Evolutionary conservation across 2,329 filamentous ascomycete genomes (phyloP).

Genomic region (Aspergillus sp.): DNA sequence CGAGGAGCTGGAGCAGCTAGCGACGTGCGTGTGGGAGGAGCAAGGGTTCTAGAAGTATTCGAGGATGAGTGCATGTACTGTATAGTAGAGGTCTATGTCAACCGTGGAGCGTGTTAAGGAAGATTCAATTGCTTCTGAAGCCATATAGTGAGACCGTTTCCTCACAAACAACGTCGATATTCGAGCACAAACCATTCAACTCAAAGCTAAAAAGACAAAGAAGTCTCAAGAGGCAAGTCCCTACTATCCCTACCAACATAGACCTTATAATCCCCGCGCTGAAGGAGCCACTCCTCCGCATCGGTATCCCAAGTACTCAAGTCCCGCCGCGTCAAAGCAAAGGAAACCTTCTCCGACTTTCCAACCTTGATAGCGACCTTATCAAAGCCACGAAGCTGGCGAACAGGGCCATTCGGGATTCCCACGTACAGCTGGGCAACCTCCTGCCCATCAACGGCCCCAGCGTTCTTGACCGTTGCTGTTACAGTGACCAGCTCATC

Average conservation of each 20-base stretch:
- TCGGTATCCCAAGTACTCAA: conserved; percentile 30
- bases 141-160: no score
- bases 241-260: conserved; percentile 26
- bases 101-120: no score
- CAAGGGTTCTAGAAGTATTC: conserved; percentile 1
- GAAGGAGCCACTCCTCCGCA: conserved; percentile 25
- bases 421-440: conserved; percentile 57
- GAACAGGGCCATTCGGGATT: conserved; percentile 32
- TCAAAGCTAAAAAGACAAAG: not conserved
- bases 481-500: conserved; percentile 48
- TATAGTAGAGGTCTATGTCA: no score
- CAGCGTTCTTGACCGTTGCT: conserved; percentile 52
- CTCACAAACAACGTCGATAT: no score
- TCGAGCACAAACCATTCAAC: no score
- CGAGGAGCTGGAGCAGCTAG: not conserved
- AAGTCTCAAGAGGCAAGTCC: conserved; percentile 17
- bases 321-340: conserved; percentile 40
- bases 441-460: conserved; percentile 45
- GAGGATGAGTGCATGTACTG: no score
- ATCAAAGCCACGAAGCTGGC: conserved; percentile 53
- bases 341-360: conserved; percentile 40
- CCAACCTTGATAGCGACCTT: conserved; percentile 48
- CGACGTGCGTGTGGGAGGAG: rapidly evolving
- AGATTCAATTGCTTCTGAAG: no score
- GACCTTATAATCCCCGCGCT: conserved; percentile 16